Percentiles rank a stretch among this genome's conserved stretches.
Evolutionary conservation across 306 rosid species (phyloP).

Genomic region (Carpinus viminea): DNA sequence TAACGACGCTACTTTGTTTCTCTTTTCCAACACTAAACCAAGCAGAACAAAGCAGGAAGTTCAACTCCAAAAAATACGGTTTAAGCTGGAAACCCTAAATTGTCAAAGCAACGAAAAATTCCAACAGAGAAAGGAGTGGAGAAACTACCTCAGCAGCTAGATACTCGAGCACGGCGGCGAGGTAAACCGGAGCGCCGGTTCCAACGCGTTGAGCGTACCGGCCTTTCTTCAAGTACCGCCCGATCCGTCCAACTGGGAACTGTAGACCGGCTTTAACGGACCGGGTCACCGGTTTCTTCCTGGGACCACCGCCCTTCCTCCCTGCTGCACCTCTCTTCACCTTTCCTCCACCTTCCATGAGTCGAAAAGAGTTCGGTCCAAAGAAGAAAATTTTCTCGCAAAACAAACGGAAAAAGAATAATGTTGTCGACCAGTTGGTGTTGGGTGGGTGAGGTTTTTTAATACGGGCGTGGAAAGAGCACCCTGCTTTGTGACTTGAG

Average conservation of each 20-base stretch:
- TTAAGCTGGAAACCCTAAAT: not conserved
- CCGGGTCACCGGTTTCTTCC: slow-evolving; percentile 48
- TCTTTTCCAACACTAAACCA: not conserved
- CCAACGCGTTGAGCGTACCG: slow-evolving; percentile 49
- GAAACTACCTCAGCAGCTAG: slow-evolving; percentile 46
- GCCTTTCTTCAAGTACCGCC: slow-evolving; percentile 50
- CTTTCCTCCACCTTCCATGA: slow-evolving; percentile 39
- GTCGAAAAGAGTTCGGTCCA: not conserved
- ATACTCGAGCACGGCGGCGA: slow-evolving; percentile 51
- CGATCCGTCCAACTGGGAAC: slow-evolving; percentile 52
- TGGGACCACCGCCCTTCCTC: slow-evolving; percentile 42
- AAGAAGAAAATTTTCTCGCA: slow-evolving; percentile 1
- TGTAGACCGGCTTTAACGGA: slow-evolving; percentile 51
- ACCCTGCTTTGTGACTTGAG: slow-evolving; percentile 8
- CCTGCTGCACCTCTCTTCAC: slow-evolving; percentile 50
- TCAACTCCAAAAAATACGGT: not conserved
- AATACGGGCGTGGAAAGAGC: not conserved
- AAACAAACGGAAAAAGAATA: slow-evolving; percentile 10
- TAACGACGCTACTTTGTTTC: not conserved
- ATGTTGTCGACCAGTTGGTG: not conserved
- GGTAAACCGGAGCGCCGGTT: slow-evolving; percentile 54
- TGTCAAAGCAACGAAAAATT: not conserved
- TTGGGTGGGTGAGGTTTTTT: not conserved
- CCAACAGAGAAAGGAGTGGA: not conserved
- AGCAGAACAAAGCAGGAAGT: not conserved